Base-by-base conservation (phyloP, 495 filamentous ascomycete genomes). In the Aspergillus ostianus region DNA sequence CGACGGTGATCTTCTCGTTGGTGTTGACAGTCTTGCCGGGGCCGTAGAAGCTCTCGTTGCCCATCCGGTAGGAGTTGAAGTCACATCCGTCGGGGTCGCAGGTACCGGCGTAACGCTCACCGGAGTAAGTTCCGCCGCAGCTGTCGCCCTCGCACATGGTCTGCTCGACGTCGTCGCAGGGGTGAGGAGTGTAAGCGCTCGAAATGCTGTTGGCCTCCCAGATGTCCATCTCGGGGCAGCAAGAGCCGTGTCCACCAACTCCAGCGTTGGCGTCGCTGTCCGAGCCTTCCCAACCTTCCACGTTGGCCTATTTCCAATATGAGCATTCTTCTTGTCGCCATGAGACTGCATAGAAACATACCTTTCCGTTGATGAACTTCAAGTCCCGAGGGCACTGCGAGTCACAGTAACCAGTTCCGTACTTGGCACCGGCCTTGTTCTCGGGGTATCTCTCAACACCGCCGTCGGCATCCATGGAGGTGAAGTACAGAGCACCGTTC, bases 51-150 rank as follows among this genome's bases (percentile, higher is more conserved):
- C 70, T 65, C 21, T 69, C 75, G 74, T 85, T 77, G 60, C 85
- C 86, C 75, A 82, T 75, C 63, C 80, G 82, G 80, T 87, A 90
- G 20, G 82, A 72, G 84, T 91, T 91, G 82, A 87, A 89, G 69
- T 90, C 87, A 73, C 88, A 91, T 45, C 87, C 86, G 66, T 85
- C 85, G 63, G 88, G 83, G 67, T 92, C 89, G 68, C 88, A 92
- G 56, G 82, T 78, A 53, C 77, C 81, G 50, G 57, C 67, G 61
- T 81, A 81, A 61, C 74, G 72, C 27, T 61, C 57, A 18, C 10
- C 36, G 26, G 58, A 68, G 64, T 77, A 75, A n/a, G 72, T 73
- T 48, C 77, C 77, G 52, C 80, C 83, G 62, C 86, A 88, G 36
- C 75, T 70, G 50, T 70, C 71, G 19, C 83, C 85, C 50, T 76